Evolutionary conservation across 257 asterid species (phyloP).

Genomic region (Mitragyna speciosa): DNA sequence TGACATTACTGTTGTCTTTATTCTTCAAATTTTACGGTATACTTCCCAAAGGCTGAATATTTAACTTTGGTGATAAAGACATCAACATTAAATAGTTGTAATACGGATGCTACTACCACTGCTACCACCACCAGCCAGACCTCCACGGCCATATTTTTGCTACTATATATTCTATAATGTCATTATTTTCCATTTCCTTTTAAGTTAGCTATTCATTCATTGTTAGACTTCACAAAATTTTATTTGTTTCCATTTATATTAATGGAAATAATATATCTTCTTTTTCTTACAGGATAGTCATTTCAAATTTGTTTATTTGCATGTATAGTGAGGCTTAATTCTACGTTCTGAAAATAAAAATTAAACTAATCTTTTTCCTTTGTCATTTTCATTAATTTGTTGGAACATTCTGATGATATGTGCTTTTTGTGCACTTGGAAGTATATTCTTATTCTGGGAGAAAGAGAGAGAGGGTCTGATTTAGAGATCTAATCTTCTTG

Average conservation of each 20-base stretch:
- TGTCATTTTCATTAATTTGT: neutral
- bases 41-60: neutral
- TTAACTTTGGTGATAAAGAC: neutral
- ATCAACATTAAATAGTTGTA: neutral
- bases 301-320: neutral
- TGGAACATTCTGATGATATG: neutral
- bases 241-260: neutral
- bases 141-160: neutral
- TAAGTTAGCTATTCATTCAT: neutral
- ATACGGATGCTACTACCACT: neutral
- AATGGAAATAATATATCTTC: neutral
- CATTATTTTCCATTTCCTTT: neutral
- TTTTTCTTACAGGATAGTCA: neutral
- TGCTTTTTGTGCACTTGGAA: neutral
- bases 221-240: neutral
- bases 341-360: neutral
- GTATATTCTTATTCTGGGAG: neutral
- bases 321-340: neutral
- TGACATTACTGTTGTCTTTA: neutral
- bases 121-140: neutral
- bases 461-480: too few species aligned
- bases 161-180: neutral
- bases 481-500: neutral
- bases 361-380: neutral
- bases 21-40: neutral